Evolutionary conservation across 1,284 basidiomycete species (phyloP), one percentile per base, ranked within the genome.

Genomic region (Ustilago lituana): DNA sequence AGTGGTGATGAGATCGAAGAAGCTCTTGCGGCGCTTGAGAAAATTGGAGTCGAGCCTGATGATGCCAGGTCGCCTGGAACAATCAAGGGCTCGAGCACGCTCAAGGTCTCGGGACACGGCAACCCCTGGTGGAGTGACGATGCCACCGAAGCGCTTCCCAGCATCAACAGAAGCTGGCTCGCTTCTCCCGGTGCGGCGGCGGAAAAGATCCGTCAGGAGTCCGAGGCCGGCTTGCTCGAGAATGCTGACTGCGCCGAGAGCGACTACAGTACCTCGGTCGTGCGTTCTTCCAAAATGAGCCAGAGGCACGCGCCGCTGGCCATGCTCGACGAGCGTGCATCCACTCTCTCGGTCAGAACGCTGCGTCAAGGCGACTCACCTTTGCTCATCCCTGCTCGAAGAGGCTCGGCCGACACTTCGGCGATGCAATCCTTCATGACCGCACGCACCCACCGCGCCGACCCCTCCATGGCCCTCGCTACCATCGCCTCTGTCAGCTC

Each of bases 41-140:
- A 65, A 47, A 63, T 79, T n/a, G 73, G 66, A 15, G 40, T 78
- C 39, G 61, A 69, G 31, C 51, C 64, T 17, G 62, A 64, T 19
- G 52, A 63, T 36, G 60, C 48, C 26, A 48, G 50, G 32, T 36
- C 52, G 15, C 55, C 57, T 1, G 65, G 65, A 3, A 60, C 63
- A 19, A 61, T 68, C 57, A 62, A 73, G 38, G 53, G 49, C 15
- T 49, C 54, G 11, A 68, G 64, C 62, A 77, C 77, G 7, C 71
- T 76, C 71, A 79, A 79, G 55, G 74, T 74, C 27, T 38, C 74
- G 12, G 77, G 77, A 23, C 72, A 79, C 46, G 77, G 77, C 36
- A 79, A 79, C 40, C 77, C 77, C 1, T 79, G 77, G 77, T 78
- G 76, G 77, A 68, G 63, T 51, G 74, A 78, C 20, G 74, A 76